Evolutionary conservation across 805 yeast genomes (phyloP), one percentile per base, ranked within the genome.

Genomic region (Cyberlindnera meyerae): DNA sequence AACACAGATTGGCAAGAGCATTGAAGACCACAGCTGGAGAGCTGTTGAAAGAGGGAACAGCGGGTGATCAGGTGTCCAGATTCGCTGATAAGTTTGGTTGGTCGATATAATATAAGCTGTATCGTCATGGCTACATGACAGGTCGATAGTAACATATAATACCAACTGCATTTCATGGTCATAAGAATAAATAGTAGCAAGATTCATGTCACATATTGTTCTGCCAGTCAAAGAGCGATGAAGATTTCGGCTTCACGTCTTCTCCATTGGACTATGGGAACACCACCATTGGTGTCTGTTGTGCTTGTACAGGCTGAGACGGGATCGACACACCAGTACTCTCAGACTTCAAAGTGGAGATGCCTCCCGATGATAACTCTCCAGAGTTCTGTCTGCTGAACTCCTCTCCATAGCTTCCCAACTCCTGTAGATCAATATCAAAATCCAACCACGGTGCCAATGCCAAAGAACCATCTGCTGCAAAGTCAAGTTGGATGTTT

Each of bases 391-490:
- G 22, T 9, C 22, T 27, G 18, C 18, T 24, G 22, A 36, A 14
- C 18, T 40, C 44, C 8, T 36, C 44, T 2, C 37, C 37, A 24
- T 40, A 40, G 24, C 30, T 40, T 9, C 44, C 40, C 20, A 40
- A 20, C 21, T 40, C 44, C 18, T 40, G 29, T n/a, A 36, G 36
- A 26, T 50, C 61, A 17, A 64, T 50, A 33, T 63, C 69, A 36
- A 45, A 40, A 32, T 75, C 82, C 39, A 82, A 58, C 49, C 82
- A 70, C 8, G 82, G 82, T 2, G 84, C 87, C 37, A 83, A 61
- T 1, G 90, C 90, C 27, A 82, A 60, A 0, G 90, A 83, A 1
- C 87, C 90, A 60, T 83, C 93, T 3, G 86, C 86, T n/a, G 82
- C 83, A 56, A 79, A 82, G 40, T 80, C 87, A 48, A 58, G 60